These are phyloP conservation scores for Aspergillus hortae DNA, from an alignment of 2,329 filamentous ascomycete genomes.

Conservation along the genomic window DNA sequence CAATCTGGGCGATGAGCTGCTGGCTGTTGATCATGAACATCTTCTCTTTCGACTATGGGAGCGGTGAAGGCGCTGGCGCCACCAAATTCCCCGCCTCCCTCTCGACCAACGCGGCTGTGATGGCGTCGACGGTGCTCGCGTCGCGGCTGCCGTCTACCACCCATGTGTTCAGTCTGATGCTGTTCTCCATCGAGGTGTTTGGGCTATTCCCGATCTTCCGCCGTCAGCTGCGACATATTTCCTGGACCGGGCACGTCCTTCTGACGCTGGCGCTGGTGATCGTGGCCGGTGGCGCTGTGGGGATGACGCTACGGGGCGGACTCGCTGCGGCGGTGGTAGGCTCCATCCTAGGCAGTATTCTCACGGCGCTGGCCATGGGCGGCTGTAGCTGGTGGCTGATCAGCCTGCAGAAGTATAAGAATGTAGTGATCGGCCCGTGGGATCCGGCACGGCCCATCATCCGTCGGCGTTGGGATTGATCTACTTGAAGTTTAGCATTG, in stretches of 20 bases:
- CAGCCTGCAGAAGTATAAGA: slow-evolving; percentile 96
- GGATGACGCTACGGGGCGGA: slow-evolving; percentile 55
- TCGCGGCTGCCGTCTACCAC: slow-evolving; percentile 84
- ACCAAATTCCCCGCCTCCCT: slow-evolving; percentile 59
- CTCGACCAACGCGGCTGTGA: slow-evolving; percentile 92
- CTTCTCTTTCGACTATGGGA: slow-evolving; percentile 95
- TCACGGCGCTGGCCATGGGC: slow-evolving; percentile 77
- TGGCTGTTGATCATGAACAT: slow-evolving; percentile 94
- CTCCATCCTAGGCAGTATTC: slow-evolving; percentile 69
- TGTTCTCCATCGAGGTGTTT: slow-evolving; percentile 97
- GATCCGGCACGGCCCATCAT: slow-evolving; percentile 78
- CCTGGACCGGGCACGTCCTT: slow-evolving; percentile 73
- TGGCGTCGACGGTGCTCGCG: slow-evolving; percentile 92
- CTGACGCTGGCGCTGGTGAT: slow-evolving; percentile 75
- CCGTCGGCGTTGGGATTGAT: slow-evolving; percentile 40
- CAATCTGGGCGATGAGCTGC: slow-evolving; percentile 95
- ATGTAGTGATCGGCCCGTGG: slow-evolving; percentile 97
- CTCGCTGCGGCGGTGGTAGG: slow-evolving; percentile 61
- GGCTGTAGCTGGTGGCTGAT: slow-evolving; percentile 98
- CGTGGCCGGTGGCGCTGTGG: slow-evolving; percentile 75
- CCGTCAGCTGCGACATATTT: slow-evolving; percentile 77
- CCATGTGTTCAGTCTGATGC: slow-evolving; percentile 88
- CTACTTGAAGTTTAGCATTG: not conserved
- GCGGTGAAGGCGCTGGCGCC: slow-evolving; percentile 44
- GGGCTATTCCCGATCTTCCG: slow-evolving; percentile 96